Evolutionary conservation across 441 rosid genomes (phyloP).

Genomic region (Populus hybrid): DNA sequence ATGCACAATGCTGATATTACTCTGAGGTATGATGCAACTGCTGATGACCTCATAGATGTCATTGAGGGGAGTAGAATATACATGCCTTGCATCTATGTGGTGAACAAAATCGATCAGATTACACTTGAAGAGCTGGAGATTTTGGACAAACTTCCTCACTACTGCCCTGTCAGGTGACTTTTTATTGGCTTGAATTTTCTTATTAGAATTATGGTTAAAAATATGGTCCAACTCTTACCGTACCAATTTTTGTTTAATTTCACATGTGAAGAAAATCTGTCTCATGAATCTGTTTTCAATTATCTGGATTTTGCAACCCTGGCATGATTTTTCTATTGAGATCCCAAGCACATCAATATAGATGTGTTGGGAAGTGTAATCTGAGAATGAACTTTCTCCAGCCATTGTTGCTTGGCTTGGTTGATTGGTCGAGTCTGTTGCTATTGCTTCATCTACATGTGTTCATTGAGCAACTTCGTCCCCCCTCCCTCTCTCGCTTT

Average conservation of each 20-base stretch:
- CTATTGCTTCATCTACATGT: background rate
- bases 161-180: constrained; percentile 86
- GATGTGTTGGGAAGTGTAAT: background rate
- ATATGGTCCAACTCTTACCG: background rate
- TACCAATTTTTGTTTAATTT: background rate
- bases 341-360: background rate
- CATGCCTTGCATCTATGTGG: constrained; percentile 90
- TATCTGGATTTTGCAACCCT: background rate
- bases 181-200: background rate
- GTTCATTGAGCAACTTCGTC: background rate
- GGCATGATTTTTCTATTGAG: background rate
- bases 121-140: constrained; percentile 93
- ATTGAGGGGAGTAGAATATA: constrained; percentile 96
- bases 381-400: background rate
- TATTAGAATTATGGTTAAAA: background rate
- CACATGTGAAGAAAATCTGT: background rate
- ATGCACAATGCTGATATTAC: constrained; percentile 97
- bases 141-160: constrained; percentile 96
- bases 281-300: background rate
- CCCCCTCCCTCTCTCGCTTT: background rate
- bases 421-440: background rate
- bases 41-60: constrained; percentile 98
- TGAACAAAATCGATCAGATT: constrained; percentile 96
- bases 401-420: background rate
- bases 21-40: constrained; percentile 88